phyloP scores from a whole-genome alignment of 2,329 filamentous ascomycete genomes.

The Trichophyton equinum region DNA sequence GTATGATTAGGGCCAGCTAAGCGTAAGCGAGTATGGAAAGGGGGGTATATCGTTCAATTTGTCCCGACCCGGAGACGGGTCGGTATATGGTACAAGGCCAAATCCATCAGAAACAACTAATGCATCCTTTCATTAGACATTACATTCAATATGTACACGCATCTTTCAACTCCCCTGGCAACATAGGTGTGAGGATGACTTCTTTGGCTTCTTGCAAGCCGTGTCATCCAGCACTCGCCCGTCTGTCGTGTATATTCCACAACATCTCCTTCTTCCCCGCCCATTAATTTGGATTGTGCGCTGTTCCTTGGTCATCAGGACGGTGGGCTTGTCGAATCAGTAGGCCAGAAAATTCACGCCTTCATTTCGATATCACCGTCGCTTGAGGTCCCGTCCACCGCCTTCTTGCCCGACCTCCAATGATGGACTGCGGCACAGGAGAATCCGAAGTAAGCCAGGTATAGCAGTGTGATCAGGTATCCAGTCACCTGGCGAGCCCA shows the following conservation, averaged over 20 bases:
- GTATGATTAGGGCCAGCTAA: not conserved
- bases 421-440: slow-evolving; percentile 1
- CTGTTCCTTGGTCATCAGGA: not conserved
- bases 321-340: not conserved
- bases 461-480: slow-evolving; percentile 5
- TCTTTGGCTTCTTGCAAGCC: not conserved
- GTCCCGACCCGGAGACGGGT: not conserved
- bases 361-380: not conserved
- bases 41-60: not conserved
- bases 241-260: not conserved
- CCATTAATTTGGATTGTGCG: not conserved
- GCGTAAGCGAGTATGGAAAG: not conserved
- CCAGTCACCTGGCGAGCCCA: slow-evolving; percentile 3
- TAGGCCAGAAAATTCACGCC: not conserved
- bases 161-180: not conserved
- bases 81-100: not conserved
- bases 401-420: not conserved
- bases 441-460: slow-evolving; percentile 6
- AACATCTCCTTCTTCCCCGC: not conserved
- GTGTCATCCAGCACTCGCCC: not conserved
- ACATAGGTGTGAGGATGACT: too few species aligned
- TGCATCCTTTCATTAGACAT: not conserved
- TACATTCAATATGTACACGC: not conserved
- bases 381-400: not conserved
- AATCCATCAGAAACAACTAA: not conserved